Percentiles rank a stretch among this genome's conserved stretches.
These are phyloP conservation scores for Chionographis japonica DNA, from an alignment of 106 monocot species.

Conservation along the genomic window DNA sequence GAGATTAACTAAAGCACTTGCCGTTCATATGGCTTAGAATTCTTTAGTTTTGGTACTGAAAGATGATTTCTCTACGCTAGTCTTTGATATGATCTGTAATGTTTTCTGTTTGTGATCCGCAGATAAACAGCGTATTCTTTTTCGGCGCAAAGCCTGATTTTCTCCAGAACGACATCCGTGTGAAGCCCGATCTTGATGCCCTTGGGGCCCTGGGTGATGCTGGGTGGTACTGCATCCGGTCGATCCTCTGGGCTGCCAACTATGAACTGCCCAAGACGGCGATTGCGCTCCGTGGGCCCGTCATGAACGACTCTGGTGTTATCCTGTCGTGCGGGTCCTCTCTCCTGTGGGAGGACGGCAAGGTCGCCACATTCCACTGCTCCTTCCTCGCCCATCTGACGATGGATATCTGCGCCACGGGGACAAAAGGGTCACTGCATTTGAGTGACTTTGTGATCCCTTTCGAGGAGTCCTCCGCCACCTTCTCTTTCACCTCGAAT, in stretches of 20 bases:
- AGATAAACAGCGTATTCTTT: conserved; percentile 51
- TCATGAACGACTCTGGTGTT: conserved; percentile 51
- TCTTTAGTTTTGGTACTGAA: too few relatives aligned
- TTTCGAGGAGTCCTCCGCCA: conserved; percentile 43
- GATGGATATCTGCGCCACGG: conserved; percentile 38
- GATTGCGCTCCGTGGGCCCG: conserved; percentile 28
- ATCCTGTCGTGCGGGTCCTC: conserved; percentile 55
- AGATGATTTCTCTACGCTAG: too few relatives aligned
- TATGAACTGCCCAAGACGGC: conserved; percentile 58
- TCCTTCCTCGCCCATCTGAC: conserved; percentile 63
- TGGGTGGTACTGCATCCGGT: conserved; percentile 84
- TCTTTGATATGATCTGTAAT: too few relatives aligned
- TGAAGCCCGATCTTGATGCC: conserved; percentile 78
- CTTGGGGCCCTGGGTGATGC: conserved; percentile 73
- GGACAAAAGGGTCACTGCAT: conserved; percentile 56
- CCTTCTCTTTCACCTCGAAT: conserved; percentile 30
- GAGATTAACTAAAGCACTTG: too few relatives aligned
- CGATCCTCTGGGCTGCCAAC: conserved; percentile 59
- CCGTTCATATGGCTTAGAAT: too few relatives aligned
- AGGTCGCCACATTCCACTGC: conserved; percentile 56
- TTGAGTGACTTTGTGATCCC: conserved; percentile 60
- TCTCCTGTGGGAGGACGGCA: conserved; percentile 60
- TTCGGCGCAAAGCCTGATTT: conserved; percentile 41
- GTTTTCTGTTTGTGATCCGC: background rate
- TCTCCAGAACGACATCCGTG: conserved; percentile 71